Evolutionary conservation across 176 grass and related monocot species (phyloP), one percentile per base, ranked within the genome.

Genomic region (Phragmites australis): DNA sequence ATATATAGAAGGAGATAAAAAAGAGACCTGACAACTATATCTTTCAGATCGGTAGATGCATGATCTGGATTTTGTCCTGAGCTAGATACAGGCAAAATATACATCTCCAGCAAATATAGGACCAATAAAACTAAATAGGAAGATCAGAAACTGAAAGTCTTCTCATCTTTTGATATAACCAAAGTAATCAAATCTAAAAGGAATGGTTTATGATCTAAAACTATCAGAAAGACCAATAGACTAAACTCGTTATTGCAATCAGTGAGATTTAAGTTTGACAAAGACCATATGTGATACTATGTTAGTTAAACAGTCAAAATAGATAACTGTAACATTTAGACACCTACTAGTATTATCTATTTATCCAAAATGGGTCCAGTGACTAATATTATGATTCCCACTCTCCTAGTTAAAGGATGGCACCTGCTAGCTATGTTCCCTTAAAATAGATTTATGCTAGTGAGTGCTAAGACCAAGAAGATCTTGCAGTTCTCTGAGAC

Each of bases 161-260:
- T 54, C 41, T 51, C 52, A 39, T 54, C 3, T 39, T 55, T 14
- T 48, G 4, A 27, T 37, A 29, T 81, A 56, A 41, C 16, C 8
- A 29, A 59, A 37, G 2, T 63, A 66, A 43, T 23, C 6, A 44
- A 66, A 73, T 27, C 8, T 55, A 65, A 48, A 73, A 48, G 41
- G 6, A 74, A 77, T 86, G 41, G 10, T 56, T 21, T 72, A 73
- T 74, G 37, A 63, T 63, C 44, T 23, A 41, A 18, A 62, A 23
- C 15, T 42, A 46, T 22, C 52, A 59, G 19, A 58, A 26, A 42
- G n/a, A 73, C 53, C 48, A 34, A 50, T 16, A 19, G 4, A 46
- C 51, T 47, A 82, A n/a, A 19, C 13, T 9, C 16, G 3, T 57
- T 48, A 18, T 39, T 25, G 8, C 50, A 68, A n/a, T 26, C 30